Conservation (phyloP, 352 stramenopile species). For the Globisporangium cystogenes region DNA sequence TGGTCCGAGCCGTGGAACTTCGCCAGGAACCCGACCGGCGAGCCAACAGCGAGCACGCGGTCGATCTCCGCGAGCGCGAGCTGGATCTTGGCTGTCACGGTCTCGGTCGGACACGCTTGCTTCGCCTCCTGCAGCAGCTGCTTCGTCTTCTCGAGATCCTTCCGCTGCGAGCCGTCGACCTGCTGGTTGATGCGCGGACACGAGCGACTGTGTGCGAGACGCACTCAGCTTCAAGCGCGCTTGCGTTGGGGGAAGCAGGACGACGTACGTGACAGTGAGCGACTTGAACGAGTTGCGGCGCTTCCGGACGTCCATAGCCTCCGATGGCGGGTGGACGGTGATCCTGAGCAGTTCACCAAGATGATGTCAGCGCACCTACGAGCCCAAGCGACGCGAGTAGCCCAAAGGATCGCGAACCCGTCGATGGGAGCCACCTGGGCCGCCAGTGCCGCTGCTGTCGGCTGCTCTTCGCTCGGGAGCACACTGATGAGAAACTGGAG, state of each 20-base stretch:
- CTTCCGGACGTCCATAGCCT: constrained; percentile 15
- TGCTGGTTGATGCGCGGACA: constrained; percentile 19
- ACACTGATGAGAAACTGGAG: constrained; percentile 74
- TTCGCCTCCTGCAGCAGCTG: constrained; percentile 51
- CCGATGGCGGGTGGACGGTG: constrained; percentile 2
- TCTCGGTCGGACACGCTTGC: constrained; percentile 27
- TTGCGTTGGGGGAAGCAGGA: not conserved
- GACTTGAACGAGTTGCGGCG: constrained; percentile 47
- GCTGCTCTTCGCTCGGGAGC: constrained; percentile 54
- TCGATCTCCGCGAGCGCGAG: constrained; percentile 38
- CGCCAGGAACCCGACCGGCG: constrained; percentile 1
- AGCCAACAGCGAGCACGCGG: constrained; percentile 17
- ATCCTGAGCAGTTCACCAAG: not conserved
- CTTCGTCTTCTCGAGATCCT: constrained; percentile 50
- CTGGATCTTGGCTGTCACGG: constrained; percentile 41
- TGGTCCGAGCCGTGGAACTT: constrained; percentile 1
- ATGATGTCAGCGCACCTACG: not conserved
- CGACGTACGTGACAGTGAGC: constrained; percentile 46
- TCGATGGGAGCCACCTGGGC: constrained; percentile 26
- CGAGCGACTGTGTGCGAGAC: constrained; percentile 16
- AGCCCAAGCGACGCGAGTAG: not conserved
- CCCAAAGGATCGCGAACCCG: constrained; percentile 14
- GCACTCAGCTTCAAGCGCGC: not conserved
- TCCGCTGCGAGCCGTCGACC: constrained; percentile 23
- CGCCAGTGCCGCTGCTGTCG: not conserved